Base-by-base conservation (phyloP, 2,329 filamentous ascomycete genomes). In the Juglanconis oblonga region DNA sequence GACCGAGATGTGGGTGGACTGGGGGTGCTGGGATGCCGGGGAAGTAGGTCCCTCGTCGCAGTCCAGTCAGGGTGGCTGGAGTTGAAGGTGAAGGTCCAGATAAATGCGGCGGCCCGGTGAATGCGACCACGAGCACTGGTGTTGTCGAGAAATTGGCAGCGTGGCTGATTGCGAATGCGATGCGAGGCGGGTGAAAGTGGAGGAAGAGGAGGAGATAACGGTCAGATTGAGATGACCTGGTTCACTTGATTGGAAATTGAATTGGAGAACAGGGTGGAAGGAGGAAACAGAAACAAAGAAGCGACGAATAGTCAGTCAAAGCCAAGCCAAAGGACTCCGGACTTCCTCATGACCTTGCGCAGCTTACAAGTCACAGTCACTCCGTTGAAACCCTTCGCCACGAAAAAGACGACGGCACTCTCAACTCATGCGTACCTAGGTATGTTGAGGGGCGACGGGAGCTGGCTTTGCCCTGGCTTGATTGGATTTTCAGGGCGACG, bases 381-480 rank as follows among this genome's bases (percentile, higher is more conserved):
- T 24, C 24, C 24, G 24, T 24, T 24, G 24, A 24, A 24, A 24
- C 24, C 24, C 24, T 24, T 24, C 24, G 2, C 24, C 24, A 24
- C 24, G 24, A 24, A 24, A 24, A 24, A 24, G 24, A 24, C 24
- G 24, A 24, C 24, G 24, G 24, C 29, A 29, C 24, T 48, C 45
- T 31, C 45, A 31, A 48, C 17, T 31, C 45, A 48, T 31, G 31
- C 45, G 45, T 17, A n/a, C n/a, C n/a, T n/a, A n/a, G n/a, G n/a
- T n/a, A 48, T 24, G 31, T 48, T 48, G 45, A 48, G 17, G 24
- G 13, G 68, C 67, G 10, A 68, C 70, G 53, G 38, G 38, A 42
- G 38, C 38, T 42, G 38, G 38, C 5, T 14, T 42, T 10, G 38
- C 38, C 5, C 10, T 42, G 47, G 49, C 45, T 52, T 58, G 59